Percentiles rank a stretch among this genome's conserved stretches.
These are phyloP conservation scores for Trypethelium eluteriae DNA, from an alignment of 495 filamentous ascomycete species.

Conservation along the genomic window DNA sequence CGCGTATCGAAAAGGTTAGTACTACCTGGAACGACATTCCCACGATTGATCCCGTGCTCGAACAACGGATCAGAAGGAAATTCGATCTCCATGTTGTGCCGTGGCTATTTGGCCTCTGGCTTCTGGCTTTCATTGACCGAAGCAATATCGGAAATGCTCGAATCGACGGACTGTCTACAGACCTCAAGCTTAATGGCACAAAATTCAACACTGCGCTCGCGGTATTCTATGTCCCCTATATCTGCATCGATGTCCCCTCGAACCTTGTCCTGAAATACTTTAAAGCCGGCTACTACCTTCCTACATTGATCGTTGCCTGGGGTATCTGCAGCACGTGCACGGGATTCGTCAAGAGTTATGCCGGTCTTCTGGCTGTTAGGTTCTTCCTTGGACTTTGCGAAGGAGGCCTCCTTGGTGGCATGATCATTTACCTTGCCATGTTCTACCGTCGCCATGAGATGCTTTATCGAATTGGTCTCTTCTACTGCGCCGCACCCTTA, in stretches of 20 bases:
- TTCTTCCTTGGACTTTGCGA: slow-evolving; percentile 41
- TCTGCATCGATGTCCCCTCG: slow-evolving; percentile 44
- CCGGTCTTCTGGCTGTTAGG: slow-evolving; percentile 35
- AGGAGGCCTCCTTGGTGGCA: slow-evolving; percentile 48
- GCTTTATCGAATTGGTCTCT: slow-evolving; percentile 43
- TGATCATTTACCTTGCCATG: slow-evolving; percentile 46
- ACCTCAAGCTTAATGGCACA: slow-evolving; percentile 39
- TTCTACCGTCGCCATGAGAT: slow-evolving; percentile 43
- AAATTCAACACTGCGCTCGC: slow-evolving; percentile 42
- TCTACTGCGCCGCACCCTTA: slow-evolving; percentile 58
- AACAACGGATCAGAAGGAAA: slow-evolving; percentile 32
- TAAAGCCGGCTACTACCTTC: slow-evolving; percentile 32
- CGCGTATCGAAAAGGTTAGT: not conserved
- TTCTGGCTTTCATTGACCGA: slow-evolving; percentile 48
- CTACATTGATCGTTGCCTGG: slow-evolving; percentile 33
- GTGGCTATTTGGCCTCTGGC: slow-evolving; percentile 46
- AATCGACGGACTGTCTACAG: slow-evolving; percentile 40
- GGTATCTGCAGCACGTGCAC: slow-evolving; percentile 49
- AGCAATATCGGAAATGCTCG: slow-evolving; percentile 41
- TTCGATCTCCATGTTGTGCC: slow-evolving; percentile 41
- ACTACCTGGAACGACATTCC: slow-evolving; percentile 8
- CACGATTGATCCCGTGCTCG: slow-evolving; percentile 23
- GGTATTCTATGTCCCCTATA: slow-evolving; percentile 47
- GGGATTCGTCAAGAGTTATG: slow-evolving; percentile 43
- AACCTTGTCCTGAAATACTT: slow-evolving; percentile 40